phyloP scores from a whole-genome alignment of 1,139 yeast genomes.

The Saccharomycopsis phalli region DNA sequence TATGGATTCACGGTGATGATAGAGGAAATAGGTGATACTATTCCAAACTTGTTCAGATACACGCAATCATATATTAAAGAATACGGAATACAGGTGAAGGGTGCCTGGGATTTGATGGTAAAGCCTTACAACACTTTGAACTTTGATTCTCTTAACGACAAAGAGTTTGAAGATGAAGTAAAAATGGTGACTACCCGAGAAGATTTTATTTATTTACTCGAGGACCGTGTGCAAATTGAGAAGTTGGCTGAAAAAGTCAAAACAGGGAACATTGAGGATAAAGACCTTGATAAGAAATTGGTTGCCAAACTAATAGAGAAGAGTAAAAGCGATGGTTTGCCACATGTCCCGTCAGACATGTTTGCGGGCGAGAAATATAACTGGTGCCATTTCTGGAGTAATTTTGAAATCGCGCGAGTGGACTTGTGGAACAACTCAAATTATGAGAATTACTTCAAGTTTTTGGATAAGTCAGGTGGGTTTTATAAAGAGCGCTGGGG shows the following conservation, averaged over 20 bases:
- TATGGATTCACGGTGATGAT: conserved; percentile 80
- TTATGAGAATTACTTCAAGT: conserved; percentile 58
- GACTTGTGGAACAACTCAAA: conserved; percentile 58
- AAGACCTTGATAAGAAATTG: conserved; percentile 28
- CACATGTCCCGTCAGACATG: conserved; percentile 20
- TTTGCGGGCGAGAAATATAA: conserved; percentile 64
- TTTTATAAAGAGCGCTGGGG: conserved; percentile 91
- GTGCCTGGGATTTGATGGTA: conserved; percentile 50
- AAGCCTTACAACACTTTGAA: conserved; percentile 25
- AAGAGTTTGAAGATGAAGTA: conserved; percentile 24
- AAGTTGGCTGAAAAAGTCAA: conserved; percentile 2
- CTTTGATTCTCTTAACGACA: conserved; percentile 24
- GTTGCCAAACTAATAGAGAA: conserved; percentile 27
- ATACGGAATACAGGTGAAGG: conserved; percentile 39
- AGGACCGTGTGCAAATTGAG: conserved; percentile 13
- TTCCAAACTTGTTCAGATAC: conserved; percentile 69
- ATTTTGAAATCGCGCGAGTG: conserved; percentile 81
- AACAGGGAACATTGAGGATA: conserved; percentile 22
- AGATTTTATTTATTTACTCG: conserved; percentile 20
- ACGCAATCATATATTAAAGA: conserved; percentile 54
- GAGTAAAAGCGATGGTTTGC: conserved; percentile 29
- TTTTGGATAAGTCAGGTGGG: conserved; percentile 65
- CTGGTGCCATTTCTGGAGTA: conserved; percentile 87
- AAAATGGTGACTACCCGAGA: conserved; percentile 25
- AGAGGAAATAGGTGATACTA: conserved; percentile 66